Evolutionary conservation across 202 grass and related monocot species (phyloP), one percentile per base, ranked within the genome.

Genomic region (Bolboschoenoplectus hybrid): DNA sequence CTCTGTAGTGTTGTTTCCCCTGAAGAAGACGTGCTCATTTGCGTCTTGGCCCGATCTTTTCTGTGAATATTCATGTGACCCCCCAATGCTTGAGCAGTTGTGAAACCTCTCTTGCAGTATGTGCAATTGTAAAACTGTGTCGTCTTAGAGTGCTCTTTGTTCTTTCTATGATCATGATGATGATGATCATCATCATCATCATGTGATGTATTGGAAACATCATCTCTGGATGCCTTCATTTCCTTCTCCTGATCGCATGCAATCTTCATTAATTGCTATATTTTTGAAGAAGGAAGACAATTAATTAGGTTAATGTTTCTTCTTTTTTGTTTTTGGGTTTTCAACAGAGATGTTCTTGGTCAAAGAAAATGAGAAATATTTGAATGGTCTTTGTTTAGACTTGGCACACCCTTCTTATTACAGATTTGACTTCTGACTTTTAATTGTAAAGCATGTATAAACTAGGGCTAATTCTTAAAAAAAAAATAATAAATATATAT

Each of bases 61-160:
- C 91, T 88, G 86, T 93, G 93, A 35, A 93, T 84, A 90, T 96
- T 96, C 93, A 96, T 96, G 82, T 95, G 93, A 5, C 93, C 93
- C 76, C 93, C 91, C 19, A 95, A 87, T n/a, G 93, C 93, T 87
- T 95, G 93, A 52, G 93, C 90, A 45, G 94, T 92, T 38, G 88
- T 87, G 87, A 97, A 94, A n/a, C 92, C 94, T 69, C 94, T 86
- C 87, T 68, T 89, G 94, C 94, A 97, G 87, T 89, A 97, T 45
- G 73, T 85, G 85, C 94, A 97, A 70, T 92, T 91, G 87, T 97
- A 94, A 76, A 89, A 87, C 85, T 91, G 89, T 50, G 85, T 77
- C 3, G 88, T 85, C 40, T 84, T 80, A 1, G 80, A 87, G 26
- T 26, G 0, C 7, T 84, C 74, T 3, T 67, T 74, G 44, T 66